Conservation (phyloP, 805 yeast species). For the Candida wancherniae region DNA sequence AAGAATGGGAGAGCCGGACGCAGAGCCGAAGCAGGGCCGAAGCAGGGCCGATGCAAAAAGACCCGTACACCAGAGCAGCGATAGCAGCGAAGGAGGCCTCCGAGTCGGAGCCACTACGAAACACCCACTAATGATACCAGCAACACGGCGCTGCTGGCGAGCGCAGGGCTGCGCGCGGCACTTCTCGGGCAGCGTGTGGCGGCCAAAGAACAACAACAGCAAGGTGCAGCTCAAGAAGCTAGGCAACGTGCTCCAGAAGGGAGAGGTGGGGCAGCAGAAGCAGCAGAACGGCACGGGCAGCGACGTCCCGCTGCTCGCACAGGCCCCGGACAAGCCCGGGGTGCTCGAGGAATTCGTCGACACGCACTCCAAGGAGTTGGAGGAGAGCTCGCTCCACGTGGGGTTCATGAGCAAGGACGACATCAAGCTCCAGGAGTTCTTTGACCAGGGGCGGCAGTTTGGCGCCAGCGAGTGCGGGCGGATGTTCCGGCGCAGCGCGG, state of each 20-base stretch:
- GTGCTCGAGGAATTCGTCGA: constrained; percentile 9
- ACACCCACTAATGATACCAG: too few species aligned
- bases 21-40: too few species aligned
- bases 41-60: too few species aligned
- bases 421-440: constrained; percentile 28
- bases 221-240: constrained; percentile 27
- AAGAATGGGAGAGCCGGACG: too few species aligned
- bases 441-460: constrained; percentile 34
- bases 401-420: constrained; percentile 38
- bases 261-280: constrained; percentile 19
- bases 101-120: too few species aligned
- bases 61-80: too few species aligned
- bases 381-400: constrained; percentile 24
- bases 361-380: constrained; percentile 12
- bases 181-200: too few species aligned
- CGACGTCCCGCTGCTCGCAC: constrained; percentile 1
- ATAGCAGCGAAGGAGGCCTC: too few species aligned
- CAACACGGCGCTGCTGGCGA: too few species aligned
- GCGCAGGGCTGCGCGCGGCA: too few species aligned
- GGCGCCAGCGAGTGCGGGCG: constrained; percentile 31
- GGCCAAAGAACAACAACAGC: constrained; percentile 5
- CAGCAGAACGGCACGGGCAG: constrained; percentile 1
- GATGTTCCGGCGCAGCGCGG: constrained; percentile 28
- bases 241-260: constrained; percentile 30
- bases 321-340: constrained; percentile 1